phyloP scores from a whole-genome alignment of 2,329 filamentous ascomycete genomes.

The Blumeria graminis region DNA sequence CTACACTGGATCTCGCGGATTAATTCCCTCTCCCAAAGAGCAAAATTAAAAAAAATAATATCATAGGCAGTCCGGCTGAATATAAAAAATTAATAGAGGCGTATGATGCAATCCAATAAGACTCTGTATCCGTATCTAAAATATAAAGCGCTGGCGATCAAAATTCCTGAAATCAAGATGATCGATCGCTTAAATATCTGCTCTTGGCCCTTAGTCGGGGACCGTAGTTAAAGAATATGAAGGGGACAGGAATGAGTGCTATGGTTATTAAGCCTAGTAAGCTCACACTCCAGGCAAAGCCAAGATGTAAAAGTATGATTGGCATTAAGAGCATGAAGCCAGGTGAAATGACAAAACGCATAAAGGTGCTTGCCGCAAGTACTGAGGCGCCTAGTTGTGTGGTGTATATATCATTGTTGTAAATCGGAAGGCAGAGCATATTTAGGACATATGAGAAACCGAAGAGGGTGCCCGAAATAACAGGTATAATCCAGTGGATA shows the following conservation, averaged over 20 bases:
- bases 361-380: slow-evolving; percentile 3
- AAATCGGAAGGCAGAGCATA: slow-evolving; percentile 4
- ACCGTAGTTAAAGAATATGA: slow-evolving; percentile 17
- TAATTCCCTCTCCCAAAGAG: no score
- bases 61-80: no score
- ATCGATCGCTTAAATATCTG: background rate
- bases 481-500: slow-evolving; percentile 4
- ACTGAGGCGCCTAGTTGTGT: slow-evolving; percentile 3
- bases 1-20: no score
- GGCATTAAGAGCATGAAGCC: slow-evolving; percentile 8
- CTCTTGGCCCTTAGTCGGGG: slow-evolving; percentile 4
- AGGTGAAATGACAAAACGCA: slow-evolving; percentile 4
- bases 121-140: no score
- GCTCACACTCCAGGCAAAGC: slow-evolving; percentile 18
- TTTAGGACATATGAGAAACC: slow-evolving; percentile 5
- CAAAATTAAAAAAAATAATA: no score
- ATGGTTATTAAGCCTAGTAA: slow-evolving; percentile 19
- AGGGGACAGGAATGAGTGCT: slow-evolving; percentile 19
- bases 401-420: slow-evolving; percentile 5
- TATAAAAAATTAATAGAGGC: no score
- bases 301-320: slow-evolving; percentile 15
- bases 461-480: slow-evolving; percentile 4
- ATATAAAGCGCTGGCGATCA: no score
- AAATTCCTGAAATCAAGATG: no score
- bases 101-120: no score